Conservation (phyloP, 192 early-diverging fungal genomes). For the Coemansia sp. region DNA sequence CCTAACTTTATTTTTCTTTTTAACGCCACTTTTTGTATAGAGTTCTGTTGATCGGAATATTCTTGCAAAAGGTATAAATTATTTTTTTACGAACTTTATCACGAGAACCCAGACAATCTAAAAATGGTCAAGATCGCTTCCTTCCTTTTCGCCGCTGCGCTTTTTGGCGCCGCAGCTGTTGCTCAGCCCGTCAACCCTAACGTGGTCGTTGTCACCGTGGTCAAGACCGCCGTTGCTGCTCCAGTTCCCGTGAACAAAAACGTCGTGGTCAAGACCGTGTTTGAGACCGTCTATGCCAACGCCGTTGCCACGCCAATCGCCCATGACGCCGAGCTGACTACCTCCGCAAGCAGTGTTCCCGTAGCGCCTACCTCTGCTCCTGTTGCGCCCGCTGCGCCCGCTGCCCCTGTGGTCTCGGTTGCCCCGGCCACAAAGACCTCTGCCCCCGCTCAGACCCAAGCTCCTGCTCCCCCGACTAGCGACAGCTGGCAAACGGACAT, state of each 20-base stretch:
- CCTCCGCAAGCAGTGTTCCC: background rate
- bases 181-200: constrained; percentile 21
- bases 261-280: constrained; percentile 16
- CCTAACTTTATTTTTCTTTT: background rate
- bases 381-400: too few species aligned
- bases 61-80: background rate
- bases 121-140: constrained; percentile 37
- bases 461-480: background rate
- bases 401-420: background rate
- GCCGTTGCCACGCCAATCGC: background rate
- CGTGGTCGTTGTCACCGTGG: constrained; percentile 7
- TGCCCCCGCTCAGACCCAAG: background rate
- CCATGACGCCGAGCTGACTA: too few species aligned
- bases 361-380: too few species aligned
- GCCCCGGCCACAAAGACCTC: background rate
- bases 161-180: constrained; percentile 23
- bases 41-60: constrained; percentile 36
- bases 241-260: background rate
- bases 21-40: background rate
- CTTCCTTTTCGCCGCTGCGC: constrained; percentile 19
- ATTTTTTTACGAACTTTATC: background rate
- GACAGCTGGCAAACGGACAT: constrained; percentile 28
- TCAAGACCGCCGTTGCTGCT: constrained; percentile 1
- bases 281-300: constrained; percentile 5
- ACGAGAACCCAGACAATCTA: background rate